phyloP scores from a whole-genome alignment of 306 rosid species.

The Rosa chinensis region DNA sequence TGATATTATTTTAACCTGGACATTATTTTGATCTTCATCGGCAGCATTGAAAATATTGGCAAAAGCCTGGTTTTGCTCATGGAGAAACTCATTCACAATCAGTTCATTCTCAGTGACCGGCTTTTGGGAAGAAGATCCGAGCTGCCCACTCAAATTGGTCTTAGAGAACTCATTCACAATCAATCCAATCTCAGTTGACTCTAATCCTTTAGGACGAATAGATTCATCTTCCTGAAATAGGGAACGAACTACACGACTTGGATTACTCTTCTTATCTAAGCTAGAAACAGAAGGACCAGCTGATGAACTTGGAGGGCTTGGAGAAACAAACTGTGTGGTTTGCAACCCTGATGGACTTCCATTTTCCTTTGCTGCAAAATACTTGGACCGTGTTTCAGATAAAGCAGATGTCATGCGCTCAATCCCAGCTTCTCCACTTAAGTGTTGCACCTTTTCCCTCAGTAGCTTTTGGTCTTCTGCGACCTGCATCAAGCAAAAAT shows the following conservation, averaged over 20 bases:
- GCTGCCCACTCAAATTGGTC: conserved; percentile 38
- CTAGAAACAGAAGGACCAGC: conserved; percentile 31
- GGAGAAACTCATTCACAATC: conserved; percentile 81
- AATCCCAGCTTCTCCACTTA: conserved; percentile 90
- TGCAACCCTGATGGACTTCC: conserved; percentile 47
- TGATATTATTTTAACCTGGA: conserved; percentile 50
- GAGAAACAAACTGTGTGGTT: conserved; percentile 36
- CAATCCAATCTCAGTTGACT: conserved; percentile 27
- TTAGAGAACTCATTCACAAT: not conserved
- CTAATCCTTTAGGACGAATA: conserved; percentile 22
- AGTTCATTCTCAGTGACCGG: conserved; percentile 64
- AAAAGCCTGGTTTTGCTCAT: conserved; percentile 48
- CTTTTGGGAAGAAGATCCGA: conserved; percentile 42
- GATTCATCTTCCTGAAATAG: conserved; percentile 60
- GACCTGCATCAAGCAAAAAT: conserved; percentile 48
- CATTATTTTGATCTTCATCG: conserved; percentile 45
- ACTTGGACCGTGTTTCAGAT: conserved; percentile 78
- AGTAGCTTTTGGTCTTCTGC: conserved; percentile 71
- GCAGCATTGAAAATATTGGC: conserved; percentile 41
- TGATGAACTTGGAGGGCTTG: conserved; percentile 32
- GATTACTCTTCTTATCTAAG: conserved; percentile 41
- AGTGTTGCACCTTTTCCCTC: conserved; percentile 79
- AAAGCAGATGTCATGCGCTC: conserved; percentile 79
- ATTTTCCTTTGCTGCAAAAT: conserved; percentile 52
- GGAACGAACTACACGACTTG: conserved; percentile 68